Conservation (phyloP, 164 flowering plant genomes). For the Brasenia schreberi region DNA sequence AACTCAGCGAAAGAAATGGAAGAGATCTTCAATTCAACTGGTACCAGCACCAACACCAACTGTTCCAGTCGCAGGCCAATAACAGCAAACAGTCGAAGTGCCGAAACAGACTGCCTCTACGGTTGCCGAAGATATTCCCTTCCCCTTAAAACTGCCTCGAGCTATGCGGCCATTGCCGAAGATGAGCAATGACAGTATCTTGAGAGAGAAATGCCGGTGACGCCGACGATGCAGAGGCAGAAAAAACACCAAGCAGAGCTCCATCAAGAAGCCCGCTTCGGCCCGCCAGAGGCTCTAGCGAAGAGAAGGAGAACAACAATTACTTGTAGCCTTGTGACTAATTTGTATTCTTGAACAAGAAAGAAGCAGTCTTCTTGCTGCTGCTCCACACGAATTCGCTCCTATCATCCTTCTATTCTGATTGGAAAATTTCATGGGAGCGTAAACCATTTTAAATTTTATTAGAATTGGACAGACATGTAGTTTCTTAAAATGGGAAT, state of each 20-base stretch:
- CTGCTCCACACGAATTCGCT: background rate
- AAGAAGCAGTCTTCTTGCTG: background rate
- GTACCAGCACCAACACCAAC: conserved; percentile 25
- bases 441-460: background rate
- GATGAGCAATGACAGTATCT: conserved; percentile 26
- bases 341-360: background rate
- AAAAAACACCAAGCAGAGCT: background rate
- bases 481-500: background rate
- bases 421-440: background rate
- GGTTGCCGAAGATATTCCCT: background rate
- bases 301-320: background rate
- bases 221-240: conserved; percentile 12
- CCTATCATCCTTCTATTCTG: background rate
- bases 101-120: conserved; percentile 18
- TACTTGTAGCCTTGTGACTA: background rate
- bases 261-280: background rate
- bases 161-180: conserved; percentile 49
- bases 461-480: background rate
- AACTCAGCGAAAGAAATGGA: conserved; percentile 68
- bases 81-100: conserved; percentile 10
- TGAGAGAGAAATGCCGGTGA: conserved; percentile 49
- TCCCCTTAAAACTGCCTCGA: conserved; percentile 56
- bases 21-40: conserved; percentile 39
- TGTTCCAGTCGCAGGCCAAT: conserved; percentile 4
- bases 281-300: background rate